Conservation (phyloP, 1,139 yeast species). For the Candida freyschussii region DNA sequence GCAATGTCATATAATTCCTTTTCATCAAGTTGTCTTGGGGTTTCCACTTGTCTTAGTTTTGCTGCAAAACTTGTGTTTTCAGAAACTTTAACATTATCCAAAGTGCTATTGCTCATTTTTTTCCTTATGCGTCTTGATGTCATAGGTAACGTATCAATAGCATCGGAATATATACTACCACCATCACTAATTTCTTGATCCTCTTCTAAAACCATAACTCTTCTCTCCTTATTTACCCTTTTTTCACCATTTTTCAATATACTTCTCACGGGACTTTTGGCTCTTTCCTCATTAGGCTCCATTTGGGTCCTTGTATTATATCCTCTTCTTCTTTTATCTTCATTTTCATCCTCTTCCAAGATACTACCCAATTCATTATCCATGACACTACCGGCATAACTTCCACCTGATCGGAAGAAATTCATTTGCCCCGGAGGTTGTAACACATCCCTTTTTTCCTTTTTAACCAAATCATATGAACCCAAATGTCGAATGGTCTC, state of each 20-base stretch:
- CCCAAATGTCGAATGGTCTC: constrained; percentile 27
- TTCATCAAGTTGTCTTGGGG: constrained; percentile 4
- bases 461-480: constrained; percentile 24
- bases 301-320: constrained; percentile 1
- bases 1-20: constrained; percentile 16
- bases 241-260: constrained; percentile 15
- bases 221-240: constrained; percentile 5
- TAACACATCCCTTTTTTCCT: constrained; percentile 15
- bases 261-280: constrained; percentile 14
- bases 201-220: constrained; percentile 10
- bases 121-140: constrained; percentile 1
- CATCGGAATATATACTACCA: constrained; percentile 25
- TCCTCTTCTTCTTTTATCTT: background rate
- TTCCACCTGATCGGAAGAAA: constrained; percentile 1
- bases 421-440: constrained; percentile 7
- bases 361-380: constrained; percentile 22
- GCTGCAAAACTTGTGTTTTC: constrained; percentile 8
- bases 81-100: constrained; percentile 11
- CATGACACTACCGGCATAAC: constrained; percentile 15
- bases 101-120: constrained; percentile 6
- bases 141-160: constrained; percentile 18
- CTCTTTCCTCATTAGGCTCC: constrained; percentile 4
- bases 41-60: constrained; percentile 1
- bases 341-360: constrained; percentile 20
- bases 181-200: constrained; percentile 19